A percentile compares a stretch with the other conserved stretches of the same genome.
Evolutionary conservation across 2,329 filamentous ascomycete species (phyloP).

Genomic region (Stemphylium beticola): DNA sequence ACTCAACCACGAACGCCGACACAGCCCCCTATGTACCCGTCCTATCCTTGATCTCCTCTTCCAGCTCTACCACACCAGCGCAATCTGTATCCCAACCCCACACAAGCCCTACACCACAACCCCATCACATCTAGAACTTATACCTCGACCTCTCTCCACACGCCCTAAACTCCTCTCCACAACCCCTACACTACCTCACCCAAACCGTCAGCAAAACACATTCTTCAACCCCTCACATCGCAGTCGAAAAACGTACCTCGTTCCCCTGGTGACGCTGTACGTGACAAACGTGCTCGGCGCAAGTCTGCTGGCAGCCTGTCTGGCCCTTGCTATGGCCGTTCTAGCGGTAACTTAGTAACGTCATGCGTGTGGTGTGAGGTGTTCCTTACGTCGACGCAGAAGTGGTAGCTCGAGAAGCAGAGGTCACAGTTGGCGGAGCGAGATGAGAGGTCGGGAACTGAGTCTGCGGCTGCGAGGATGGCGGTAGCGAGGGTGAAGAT

Average conservation of each 20-base stretch:
- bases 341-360: slow-evolving; percentile 1
- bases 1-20: background rate
- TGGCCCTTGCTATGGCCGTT: slow-evolving; percentile 20
- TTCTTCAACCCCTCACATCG: background rate
- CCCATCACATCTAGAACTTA: background rate
- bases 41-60: too few species aligned
- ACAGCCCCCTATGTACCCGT: too few species aligned
- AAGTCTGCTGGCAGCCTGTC: slow-evolving; percentile 18
- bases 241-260: background rate
- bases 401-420: slow-evolving; percentile 12
- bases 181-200: slow-evolving; percentile 2
- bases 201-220: background rate
- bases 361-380: too few species aligned
- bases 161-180: slow-evolving; percentile 4
- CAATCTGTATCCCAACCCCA: background rate
- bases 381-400: slow-evolving; percentile 16
- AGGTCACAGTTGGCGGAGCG: slow-evolving; percentile 11
- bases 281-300: slow-evolving; percentile 23
- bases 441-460: background rate
- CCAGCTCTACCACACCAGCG: background rate
- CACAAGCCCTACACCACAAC: background rate
- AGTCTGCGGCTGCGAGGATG: background rate
- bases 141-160: slow-evolving; percentile 7
- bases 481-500: slow-evolving; percentile 1
- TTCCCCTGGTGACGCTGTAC: slow-evolving; percentile 2